A percentile compares a stretch with the other conserved stretches of the same genome.
Evolutionary conservation across 306 rosid species (phyloP).

Genomic region (Arachis stenosperma): DNA sequence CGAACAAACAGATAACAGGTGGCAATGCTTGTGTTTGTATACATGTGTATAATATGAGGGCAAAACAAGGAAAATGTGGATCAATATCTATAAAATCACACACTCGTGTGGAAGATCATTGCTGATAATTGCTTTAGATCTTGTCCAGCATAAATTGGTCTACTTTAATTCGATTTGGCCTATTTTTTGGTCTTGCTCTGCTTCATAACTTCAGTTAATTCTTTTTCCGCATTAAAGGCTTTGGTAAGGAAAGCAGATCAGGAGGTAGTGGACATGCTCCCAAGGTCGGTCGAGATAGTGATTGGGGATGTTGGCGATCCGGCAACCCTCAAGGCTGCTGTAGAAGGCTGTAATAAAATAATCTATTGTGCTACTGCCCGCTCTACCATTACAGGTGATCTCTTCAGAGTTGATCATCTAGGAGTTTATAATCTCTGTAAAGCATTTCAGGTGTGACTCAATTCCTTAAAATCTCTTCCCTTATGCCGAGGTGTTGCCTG

Average conservation of each 20-base stretch:
- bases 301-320: constrained; percentile 95
- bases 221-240: constrained; percentile 61
- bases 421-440: constrained; percentile 88
- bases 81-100: too few relatives aligned
- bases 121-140: constrained; percentile 7
- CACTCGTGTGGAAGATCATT: too few relatives aligned
- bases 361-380: constrained; percentile 97
- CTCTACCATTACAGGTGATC: constrained; percentile 84
- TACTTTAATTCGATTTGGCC: background rate
- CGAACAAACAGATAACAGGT: too few relatives aligned
- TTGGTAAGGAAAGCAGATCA: constrained; percentile 77
- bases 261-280: constrained; percentile 75
- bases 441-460: constrained; percentile 80
- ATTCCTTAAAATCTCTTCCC: constrained; percentile 6
- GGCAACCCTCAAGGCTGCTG: constrained; percentile 58
- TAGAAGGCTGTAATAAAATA: constrained; percentile 81
- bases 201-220: background rate
- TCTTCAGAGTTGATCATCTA: constrained; percentile 80
- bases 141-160: constrained; percentile 2
- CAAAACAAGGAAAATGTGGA: too few relatives aligned
- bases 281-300: constrained; percentile 85
- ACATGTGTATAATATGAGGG: too few relatives aligned
- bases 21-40: too few relatives aligned
- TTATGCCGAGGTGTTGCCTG: constrained; percentile 3
- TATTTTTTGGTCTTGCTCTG: background rate